Evolutionary conservation across 257 asterid genomes (phyloP), one percentile per base, ranked within the genome.

Genomic region (Nicotiana sylvestris): DNA sequence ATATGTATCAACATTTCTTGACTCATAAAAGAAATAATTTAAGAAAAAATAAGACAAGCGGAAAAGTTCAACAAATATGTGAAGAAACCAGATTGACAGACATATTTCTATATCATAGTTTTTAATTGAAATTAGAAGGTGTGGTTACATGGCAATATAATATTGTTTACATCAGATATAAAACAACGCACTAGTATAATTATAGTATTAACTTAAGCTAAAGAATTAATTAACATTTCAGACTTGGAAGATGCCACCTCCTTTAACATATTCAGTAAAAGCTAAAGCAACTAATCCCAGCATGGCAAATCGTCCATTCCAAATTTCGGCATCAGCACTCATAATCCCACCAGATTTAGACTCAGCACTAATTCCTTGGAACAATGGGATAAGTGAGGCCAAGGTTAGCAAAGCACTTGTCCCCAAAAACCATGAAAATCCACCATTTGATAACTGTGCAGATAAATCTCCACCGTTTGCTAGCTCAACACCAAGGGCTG

Each of bases 291-390:
- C 83, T 81, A 95, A 82, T 1, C 99, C 99, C 66, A 95, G 67
- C 99, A 95, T 95, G 3, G 99, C 99, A 43, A 91, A 84, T 87
- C 98, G 87, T 0, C 99, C 99, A 60, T 95, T 95, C 97, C 93
- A 92, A 11, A 93, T 80, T 84, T 94, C 98, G 0, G 95, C 96
- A 64, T 94, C 88, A 0, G 97, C 90, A 1, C 85, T 85, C 93
- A 94, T 89, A 64, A 94, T 1, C 1, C 81, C 88, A 1, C 37
- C 84, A 3, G 96, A 86, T 55, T 86, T 85, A 0, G 95, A 86
- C 27, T 94, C 97, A 6, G 87, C 92, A 0, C 88, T 86, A 0
- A 87, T 90, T 7, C 98, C 97, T 81, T 83, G 85, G 27, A 90
- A 86, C 81, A 93, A 27, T 5, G 98, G 98, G 13, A 94, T 80